A percentile compares a stretch with the other conserved stretches of the same genome.
Conservation (phyloP, 1,139 yeast genomes). For the Nakaseomyces nivariensis region DNA sequence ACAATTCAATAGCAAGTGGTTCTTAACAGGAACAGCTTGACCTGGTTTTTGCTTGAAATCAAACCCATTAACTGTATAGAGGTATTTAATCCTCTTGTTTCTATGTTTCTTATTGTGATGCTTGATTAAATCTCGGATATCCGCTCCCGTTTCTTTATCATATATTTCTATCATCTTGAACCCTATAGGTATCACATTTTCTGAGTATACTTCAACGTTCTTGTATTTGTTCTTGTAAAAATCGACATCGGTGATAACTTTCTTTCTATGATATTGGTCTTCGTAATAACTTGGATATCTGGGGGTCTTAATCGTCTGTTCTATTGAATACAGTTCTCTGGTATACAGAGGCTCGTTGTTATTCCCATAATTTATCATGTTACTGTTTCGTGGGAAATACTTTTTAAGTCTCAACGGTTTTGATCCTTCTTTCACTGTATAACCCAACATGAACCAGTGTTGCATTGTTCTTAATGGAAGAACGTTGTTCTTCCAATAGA, state of each 20-base stretch:
- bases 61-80: conserved; percentile 23
- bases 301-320: conserved; percentile 18
- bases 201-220: conserved; percentile 17
- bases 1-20: conserved; percentile 12
- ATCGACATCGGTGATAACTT: conserved; percentile 10
- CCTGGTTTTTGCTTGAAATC: conserved; percentile 21
- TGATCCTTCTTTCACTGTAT: conserved; percentile 10
- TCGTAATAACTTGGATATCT: conserved; percentile 9
- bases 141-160: not conserved
- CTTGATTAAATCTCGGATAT: conserved; percentile 7
- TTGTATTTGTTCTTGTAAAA: conserved; percentile 17
- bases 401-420: conserved; percentile 14
- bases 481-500: conserved; percentile 16
- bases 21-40: conserved; percentile 18
- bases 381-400: conserved; percentile 6
- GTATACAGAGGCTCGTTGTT: conserved; percentile 5
- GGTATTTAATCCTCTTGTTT: conserved; percentile 8
- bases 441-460: conserved; percentile 23
- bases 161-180: conserved; percentile 9
- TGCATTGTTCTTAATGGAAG: conserved; percentile 15
- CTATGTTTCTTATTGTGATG: conserved; percentile 7
- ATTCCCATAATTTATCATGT: conserved; percentile 2
- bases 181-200: conserved; percentile 14
- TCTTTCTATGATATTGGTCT: conserved; percentile 6
- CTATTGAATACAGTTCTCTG: conserved; percentile 14